Conservation (phyloP, 2,329 filamentous ascomycete genomes). For the Dactylellina parvicollis region DNA sequence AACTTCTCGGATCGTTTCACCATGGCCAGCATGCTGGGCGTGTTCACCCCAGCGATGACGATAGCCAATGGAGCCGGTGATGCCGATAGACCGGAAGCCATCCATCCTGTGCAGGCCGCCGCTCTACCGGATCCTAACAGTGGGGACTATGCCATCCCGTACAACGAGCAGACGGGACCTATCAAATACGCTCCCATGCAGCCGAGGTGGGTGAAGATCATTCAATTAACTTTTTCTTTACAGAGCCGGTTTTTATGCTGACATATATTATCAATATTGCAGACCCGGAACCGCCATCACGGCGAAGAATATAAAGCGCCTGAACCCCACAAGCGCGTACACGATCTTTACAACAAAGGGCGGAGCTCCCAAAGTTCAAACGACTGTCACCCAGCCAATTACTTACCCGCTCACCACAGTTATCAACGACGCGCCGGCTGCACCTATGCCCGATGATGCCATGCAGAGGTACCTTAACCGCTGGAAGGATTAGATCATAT, state of each 20-base stretch:
- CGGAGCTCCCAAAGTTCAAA: constrained; percentile 58
- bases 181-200: constrained; percentile 63
- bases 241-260: not conserved
- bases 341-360: constrained; percentile 59
- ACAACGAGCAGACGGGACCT: constrained; percentile 60
- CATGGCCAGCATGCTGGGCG: constrained; percentile 72
- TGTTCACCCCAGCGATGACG: constrained; percentile 64
- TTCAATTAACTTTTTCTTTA: not conserved
- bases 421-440: constrained; percentile 59
- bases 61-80: constrained; percentile 60
- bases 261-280: too few species aligned
- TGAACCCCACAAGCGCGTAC: constrained; percentile 61
- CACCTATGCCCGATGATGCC: constrained; percentile 59
- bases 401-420: constrained; percentile 60
- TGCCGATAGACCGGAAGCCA: constrained; percentile 58
- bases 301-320: constrained; percentile 60
- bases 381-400: constrained; percentile 60
- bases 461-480: constrained; percentile 61
- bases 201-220: constrained; percentile 56
- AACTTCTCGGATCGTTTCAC: constrained; percentile 73
- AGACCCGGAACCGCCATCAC: constrained; percentile 60
- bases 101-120: constrained; percentile 28
- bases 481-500: constrained; percentile 60
- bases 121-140: constrained; percentile 42
- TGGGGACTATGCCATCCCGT: constrained; percentile 59